Evolutionary conservation across 441 rosid genomes (phyloP).

Genomic region (Eruca vesicaria): DNA sequence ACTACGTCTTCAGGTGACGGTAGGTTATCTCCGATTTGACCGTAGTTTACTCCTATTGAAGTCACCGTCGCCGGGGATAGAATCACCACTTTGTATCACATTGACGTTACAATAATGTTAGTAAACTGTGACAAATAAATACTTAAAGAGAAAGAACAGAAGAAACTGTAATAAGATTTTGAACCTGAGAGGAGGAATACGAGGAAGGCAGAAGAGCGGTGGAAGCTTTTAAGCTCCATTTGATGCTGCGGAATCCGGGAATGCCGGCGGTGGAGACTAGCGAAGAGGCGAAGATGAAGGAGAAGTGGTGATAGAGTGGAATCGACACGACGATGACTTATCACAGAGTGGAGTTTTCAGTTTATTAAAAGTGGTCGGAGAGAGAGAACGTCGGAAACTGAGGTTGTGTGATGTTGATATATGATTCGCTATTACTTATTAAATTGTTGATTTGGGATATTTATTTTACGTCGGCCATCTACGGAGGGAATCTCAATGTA

Average conservation of each 20-base stretch:
- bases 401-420: slow-evolving; percentile 12
- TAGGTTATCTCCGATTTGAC: slow-evolving; percentile 84
- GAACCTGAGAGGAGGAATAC: slow-evolving; percentile 31
- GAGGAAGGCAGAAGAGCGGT: slow-evolving; percentile 6
- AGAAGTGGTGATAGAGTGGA: slow-evolving; percentile 2
- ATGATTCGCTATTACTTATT: slow-evolving; percentile 17
- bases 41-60: slow-evolving; percentile 86
- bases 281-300: slow-evolving; percentile 20
- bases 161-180: not conserved
- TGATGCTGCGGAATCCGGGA: not conserved
- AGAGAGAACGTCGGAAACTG: slow-evolving; percentile 10
- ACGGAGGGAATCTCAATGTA: slow-evolving; percentile 26
- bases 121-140: not conserved
- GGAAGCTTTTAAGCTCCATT: slow-evolving; percentile 27
- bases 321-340: not conserved
- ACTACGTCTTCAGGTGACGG: slow-evolving; percentile 73
- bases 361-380: slow-evolving; percentile 17
- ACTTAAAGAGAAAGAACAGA: not conserved
- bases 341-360: not conserved
- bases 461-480: slow-evolving; percentile 16
- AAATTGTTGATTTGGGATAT: not conserved
- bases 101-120: not conserved
- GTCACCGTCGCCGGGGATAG: slow-evolving; percentile 30
- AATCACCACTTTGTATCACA: slow-evolving; percentile 16
- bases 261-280: slow-evolving; percentile 15